These are phyloP conservation scores for Corymbia maculata DNA, from an alignment of 345 rosid genomes.

Conservation along the genomic window DNA sequence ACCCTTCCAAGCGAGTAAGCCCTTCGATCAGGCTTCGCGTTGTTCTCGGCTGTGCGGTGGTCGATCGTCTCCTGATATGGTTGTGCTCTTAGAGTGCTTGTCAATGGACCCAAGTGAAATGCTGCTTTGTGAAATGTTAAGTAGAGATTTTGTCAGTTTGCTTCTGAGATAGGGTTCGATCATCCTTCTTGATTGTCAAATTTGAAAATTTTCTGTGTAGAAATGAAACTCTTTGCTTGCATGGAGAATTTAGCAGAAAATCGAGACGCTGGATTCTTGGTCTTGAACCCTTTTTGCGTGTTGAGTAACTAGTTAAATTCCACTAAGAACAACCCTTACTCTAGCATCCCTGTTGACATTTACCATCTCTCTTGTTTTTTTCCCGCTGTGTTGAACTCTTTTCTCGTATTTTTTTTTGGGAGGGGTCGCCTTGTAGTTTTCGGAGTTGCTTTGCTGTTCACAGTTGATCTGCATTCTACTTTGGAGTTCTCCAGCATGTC, in stretches of 20 bases:
- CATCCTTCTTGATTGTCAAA: background rate
- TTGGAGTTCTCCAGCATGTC: background rate
- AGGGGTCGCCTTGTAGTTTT: background rate
- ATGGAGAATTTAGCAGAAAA: background rate
- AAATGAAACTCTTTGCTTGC: background rate
- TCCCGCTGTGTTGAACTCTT: background rate
- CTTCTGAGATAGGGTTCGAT: background rate
- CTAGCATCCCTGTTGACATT: background rate
- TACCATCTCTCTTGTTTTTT: background rate
- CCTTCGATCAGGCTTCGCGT: background rate
- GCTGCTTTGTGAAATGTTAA: background rate
- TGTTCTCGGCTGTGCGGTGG: background rate
- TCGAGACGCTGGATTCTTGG: background rate
- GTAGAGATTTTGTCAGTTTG: background rate
- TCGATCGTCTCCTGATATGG: background rate
- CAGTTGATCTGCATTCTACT: background rate
- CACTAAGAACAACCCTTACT: background rate
- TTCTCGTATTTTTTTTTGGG: background rate
- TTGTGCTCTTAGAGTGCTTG: background rate
- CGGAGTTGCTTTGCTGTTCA: background rate
- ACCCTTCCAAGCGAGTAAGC: conserved; percentile 59
- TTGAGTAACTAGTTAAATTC: background rate
- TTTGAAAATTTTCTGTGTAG: background rate
- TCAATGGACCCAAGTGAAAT: background rate
- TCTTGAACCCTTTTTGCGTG: background rate